Percentiles rank a stretch among this genome's conserved stretches.
phyloP scores from a whole-genome alignment of 192 early-diverging fungal genomes.

The Fimicolochytrium jonesii region DNA sequence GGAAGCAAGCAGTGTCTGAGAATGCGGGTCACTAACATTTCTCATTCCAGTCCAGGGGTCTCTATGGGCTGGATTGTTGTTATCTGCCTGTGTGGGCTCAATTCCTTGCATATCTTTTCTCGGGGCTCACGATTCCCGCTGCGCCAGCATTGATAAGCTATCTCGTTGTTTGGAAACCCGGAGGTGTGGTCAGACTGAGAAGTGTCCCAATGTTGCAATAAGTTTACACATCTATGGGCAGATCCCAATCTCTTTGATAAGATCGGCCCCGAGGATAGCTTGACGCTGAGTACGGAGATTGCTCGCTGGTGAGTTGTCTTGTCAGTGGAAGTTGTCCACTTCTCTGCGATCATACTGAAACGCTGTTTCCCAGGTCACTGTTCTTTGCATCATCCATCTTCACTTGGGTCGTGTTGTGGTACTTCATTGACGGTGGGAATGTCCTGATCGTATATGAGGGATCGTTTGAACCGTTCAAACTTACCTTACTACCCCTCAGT shows the following conservation, averaged over 20 bases:
- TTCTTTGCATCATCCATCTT: constrained; percentile 8
- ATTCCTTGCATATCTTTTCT: constrained; percentile 6
- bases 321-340: neutral
- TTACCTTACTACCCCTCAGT: neutral
- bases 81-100: constrained; percentile 17
- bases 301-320: constrained; percentile 18
- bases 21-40: neutral
- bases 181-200: neutral
- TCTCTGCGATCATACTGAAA: too few relatives aligned
- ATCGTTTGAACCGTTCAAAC: too few relatives aligned
- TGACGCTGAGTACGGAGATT: constrained; percentile 22
- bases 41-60: neutral
- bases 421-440: constrained; percentile 23
- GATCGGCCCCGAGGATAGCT: neutral
- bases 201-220: neutral
- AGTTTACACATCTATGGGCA: neutral
- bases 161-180: neutral
- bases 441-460: too few relatives aligned
- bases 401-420: constrained; percentile 22
- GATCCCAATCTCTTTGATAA: constrained; percentile 13
- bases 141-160: constrained; percentile 3
- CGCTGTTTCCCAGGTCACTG: too few relatives aligned
- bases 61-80: constrained; percentile 19
- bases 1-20: neutral
- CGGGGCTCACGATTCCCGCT: constrained; percentile 5